Evolutionary conservation across 139 green algal genomes (phyloP).

Genomic region (Closterium sp.): DNA sequence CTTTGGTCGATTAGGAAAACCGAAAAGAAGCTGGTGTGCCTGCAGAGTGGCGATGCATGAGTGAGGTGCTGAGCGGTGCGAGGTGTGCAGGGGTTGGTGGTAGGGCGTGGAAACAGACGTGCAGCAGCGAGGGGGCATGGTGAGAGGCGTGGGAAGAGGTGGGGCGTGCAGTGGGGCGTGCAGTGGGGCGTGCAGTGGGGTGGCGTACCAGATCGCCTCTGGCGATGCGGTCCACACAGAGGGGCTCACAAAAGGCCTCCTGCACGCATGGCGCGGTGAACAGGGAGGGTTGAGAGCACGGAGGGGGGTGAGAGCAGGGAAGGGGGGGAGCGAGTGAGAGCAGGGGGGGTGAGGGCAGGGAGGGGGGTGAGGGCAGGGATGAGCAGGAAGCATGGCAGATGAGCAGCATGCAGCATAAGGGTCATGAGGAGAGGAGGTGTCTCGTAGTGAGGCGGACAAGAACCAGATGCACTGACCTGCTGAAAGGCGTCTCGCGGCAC

Average conservation of each 20-base stretch:
- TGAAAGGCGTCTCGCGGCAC: conserved; percentile 41
- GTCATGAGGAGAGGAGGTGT: not conserved
- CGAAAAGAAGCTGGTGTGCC: not conserved
- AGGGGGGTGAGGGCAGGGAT: too few species aligned
- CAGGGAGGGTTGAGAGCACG: not conserved
- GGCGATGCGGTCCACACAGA: not conserved
- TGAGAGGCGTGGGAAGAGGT: not conserved
- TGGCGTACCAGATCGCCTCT: not conserved
- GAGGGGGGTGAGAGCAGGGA: not conserved
- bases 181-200: too few species aligned
- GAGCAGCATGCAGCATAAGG: not conserved
- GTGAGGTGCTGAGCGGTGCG: too few species aligned
- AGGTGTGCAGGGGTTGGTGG: not conserved
- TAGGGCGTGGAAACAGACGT: too few species aligned
- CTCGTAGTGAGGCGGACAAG: too few species aligned
- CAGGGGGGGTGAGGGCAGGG: too few species aligned
- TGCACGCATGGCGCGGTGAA: too few species aligned
- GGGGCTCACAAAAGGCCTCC: not conserved
- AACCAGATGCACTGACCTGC: conserved; percentile 12
- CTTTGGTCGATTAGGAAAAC: not conserved
- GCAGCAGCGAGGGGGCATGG: not conserved
- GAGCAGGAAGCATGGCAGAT: too few species aligned
- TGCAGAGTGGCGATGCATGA: not conserved
- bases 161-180: not conserved
- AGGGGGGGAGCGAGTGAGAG: too few species aligned